These are phyloP conservation scores for Ostreobium quekettii DNA, from an alignment of 139 green algal genomes.

Conservation along the genomic window DNA sequence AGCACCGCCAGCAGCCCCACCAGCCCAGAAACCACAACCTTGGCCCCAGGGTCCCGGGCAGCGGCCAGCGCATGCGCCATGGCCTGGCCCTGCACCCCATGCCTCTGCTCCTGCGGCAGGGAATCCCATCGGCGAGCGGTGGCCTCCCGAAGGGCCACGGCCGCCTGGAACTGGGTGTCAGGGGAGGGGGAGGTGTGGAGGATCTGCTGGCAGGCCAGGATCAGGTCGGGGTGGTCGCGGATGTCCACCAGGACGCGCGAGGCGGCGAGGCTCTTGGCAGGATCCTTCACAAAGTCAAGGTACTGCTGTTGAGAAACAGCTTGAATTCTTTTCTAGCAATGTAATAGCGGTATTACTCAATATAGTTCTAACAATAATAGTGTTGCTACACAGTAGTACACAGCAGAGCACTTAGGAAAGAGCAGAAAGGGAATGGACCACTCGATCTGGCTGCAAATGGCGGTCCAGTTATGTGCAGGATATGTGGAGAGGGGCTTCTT, in stretches of 20 bases:
- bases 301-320: too few relatives aligned
- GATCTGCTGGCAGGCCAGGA: not conserved
- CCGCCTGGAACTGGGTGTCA: not conserved
- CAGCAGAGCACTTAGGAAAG: too few relatives aligned
- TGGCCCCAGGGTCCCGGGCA: not conserved
- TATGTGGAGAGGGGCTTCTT: too few relatives aligned
- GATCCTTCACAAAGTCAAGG: too few relatives aligned
- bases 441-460: too few relatives aligned
- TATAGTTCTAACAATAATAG: too few relatives aligned
- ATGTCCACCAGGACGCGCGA: not conserved
- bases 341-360: too few relatives aligned
- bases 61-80: not conserved
- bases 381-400: too few relatives aligned
- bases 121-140: not conserved
- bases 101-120: not conserved
- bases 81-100: not conserved
- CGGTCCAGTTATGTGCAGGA: too few relatives aligned
- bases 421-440: too few relatives aligned
- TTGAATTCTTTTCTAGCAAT: too few relatives aligned
- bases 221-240: not conserved
- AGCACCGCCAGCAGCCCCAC: slow-evolving; percentile 42
- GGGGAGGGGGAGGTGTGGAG: not conserved
- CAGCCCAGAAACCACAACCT: slow-evolving; percentile 25
- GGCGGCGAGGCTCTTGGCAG: not conserved
- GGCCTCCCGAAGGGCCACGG: not conserved